These are phyloP conservation scores for Mortierella antarctica DNA, from an alignment of 192 early-diverging fungal species.

Conservation along the genomic window DNA sequence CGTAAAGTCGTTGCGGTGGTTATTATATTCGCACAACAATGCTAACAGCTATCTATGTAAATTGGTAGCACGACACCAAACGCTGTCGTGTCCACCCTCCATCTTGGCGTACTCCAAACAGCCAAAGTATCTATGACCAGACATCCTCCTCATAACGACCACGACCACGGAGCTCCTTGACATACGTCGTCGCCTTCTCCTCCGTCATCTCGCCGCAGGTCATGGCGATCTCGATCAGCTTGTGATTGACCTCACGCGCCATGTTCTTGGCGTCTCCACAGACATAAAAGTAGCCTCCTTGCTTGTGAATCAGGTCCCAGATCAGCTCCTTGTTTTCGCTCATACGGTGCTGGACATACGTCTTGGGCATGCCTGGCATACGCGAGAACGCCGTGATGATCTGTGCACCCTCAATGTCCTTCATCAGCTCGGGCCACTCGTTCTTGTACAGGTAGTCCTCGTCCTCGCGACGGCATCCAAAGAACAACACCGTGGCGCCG, in stretches of 20 bases:
- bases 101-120: too few relatives aligned
- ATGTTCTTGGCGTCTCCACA: slow-evolving; percentile 98
- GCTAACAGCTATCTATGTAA: too few relatives aligned
- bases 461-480: slow-evolving; percentile 88
- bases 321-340: slow-evolving; percentile 78
- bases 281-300: slow-evolving; percentile 86
- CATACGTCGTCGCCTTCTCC: slow-evolving; percentile 77
- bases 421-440: slow-evolving; percentile 81
- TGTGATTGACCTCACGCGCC: slow-evolving; percentile 89
- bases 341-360: slow-evolving; percentile 96
- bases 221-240: slow-evolving; percentile 76
- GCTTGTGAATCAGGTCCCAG: slow-evolving; percentile 82
- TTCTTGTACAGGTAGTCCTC: slow-evolving; percentile 92
- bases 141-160: slow-evolving; percentile 96
- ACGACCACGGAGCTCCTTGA: slow-evolving; percentile 83
- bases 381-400: slow-evolving; percentile 94
- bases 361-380: slow-evolving; percentile 77
- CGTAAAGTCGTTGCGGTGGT: too few relatives aligned
- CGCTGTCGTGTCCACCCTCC: too few relatives aligned
- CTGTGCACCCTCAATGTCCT: slow-evolving; percentile 65
- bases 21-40: too few relatives aligned
- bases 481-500: slow-evolving; percentile 92
- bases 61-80: too few relatives aligned
- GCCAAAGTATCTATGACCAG: slow-evolving; percentile 72
- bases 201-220: slow-evolving; percentile 72